phyloP scores from a whole-genome alignment of 2,329 filamentous ascomycete genomes.

The Penicillium vulpinum region DNA sequence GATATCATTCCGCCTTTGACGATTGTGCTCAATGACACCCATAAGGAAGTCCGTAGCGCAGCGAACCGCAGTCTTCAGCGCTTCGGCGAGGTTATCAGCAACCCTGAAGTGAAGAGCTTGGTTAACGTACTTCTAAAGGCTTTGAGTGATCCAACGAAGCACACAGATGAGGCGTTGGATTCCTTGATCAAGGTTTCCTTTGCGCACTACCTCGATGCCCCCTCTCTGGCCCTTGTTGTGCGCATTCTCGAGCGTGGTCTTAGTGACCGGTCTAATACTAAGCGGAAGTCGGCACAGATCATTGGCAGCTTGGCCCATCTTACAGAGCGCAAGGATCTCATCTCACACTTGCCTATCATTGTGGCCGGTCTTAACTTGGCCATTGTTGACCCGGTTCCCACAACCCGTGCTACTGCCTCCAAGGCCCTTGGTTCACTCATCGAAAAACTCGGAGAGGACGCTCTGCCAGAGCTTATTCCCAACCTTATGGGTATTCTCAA shows the following conservation, averaged over 20 bases:
- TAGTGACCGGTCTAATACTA: constrained; percentile 87
- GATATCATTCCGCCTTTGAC: constrained; percentile 97
- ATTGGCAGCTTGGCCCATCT: constrained; percentile 97
- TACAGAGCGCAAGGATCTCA: constrained; percentile 91
- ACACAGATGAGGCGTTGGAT: constrained; percentile 93
- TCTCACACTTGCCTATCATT: constrained; percentile 85
- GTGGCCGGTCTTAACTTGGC: constrained; percentile 87
- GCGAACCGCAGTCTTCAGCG: constrained; percentile 96
- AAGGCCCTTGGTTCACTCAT: constrained; percentile 95
- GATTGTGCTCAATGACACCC: constrained; percentile 90
- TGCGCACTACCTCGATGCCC: constrained; percentile 95
- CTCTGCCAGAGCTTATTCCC: constrained; percentile 93
- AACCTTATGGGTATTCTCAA: constrained; percentile 97
- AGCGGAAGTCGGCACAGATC: constrained; percentile 94
- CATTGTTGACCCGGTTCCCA: constrained; percentile 92
- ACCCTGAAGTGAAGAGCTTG: constrained; percentile 92
- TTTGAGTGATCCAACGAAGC: constrained; percentile 93
- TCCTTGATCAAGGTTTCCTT: constrained; percentile 97
- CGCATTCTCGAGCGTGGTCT: constrained; percentile 93
- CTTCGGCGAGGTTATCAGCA: constrained; percentile 97
- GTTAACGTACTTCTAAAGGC: constrained; percentile 92
- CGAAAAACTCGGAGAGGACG: constrained; percentile 96
- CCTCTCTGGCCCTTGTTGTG: constrained; percentile 89
- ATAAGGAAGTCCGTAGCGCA: constrained; percentile 90
- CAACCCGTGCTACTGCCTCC: constrained; percentile 92